Base-by-base conservation (phyloP, 179 eudicot species). In the Gypsophila paniculata region DNA sequence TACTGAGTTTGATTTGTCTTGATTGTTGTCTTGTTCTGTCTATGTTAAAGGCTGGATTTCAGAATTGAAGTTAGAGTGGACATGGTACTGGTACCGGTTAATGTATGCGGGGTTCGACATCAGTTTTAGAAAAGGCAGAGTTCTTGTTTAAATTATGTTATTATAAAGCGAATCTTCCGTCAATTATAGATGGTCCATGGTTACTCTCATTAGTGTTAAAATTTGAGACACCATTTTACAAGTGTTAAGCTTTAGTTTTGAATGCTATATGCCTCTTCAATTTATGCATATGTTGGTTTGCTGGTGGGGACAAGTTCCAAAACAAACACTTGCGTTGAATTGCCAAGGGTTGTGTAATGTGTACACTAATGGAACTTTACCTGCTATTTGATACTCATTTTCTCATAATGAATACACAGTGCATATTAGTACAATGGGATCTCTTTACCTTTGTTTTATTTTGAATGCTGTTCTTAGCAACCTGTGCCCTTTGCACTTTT, bases 401-500 rank as follows among this genome's bases (percentile, higher is more conserved):
- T 17, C 13, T 46, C 13, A 6, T 22, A 13, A 42, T 61, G 65
- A 61, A 61, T 18, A 14, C 6, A 15, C 25, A 39, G 39, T 14
- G 29, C 17, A 61, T 61, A 29, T 17, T 2, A 51, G 36, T 17
- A 64, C 68, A 8, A 8, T 11, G 26, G n/a, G n/a, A 65, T 68
- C 52, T 49, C 8, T 26, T 25, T 21, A 0, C 3, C 19, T 53
- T 42, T 4, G 10, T 52, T 42, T 17, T 57, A 15, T 22, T 19
- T 15, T 49, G 7, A 9, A 18, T 17, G 69, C 38, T 23, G 17
- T 49, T 34, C 29, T 57, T 32, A 14, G 51, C 19, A 32, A 49
- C 22, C 48, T 34, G 23, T 64, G 6, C 21, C 22, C 48, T 34
- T 17, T 64, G 6, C 21, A 65, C 22, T 64, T 60, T 78, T 74